phyloP scores from a whole-genome alignment of 441 rosid genomes.

The Populus trichocarpa region DNA sequence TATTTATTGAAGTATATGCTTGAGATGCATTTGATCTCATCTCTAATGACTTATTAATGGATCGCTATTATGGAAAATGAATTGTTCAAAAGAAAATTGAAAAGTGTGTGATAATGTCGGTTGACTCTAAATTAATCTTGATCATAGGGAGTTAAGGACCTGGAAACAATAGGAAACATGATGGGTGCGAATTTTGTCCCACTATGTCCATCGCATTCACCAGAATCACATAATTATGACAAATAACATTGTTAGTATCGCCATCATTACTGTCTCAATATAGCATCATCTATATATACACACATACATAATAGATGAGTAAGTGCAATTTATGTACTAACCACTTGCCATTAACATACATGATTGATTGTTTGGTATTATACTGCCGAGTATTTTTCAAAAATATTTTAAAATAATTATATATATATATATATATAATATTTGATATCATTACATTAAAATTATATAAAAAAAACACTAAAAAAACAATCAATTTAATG shows the following conservation, averaged over 20 bases:
- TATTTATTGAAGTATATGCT: background rate
- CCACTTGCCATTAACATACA: too few relatives aligned
- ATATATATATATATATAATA: too few relatives aligned
- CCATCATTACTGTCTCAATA: background rate
- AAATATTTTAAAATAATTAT: too few relatives aligned
- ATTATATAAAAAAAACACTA: too few relatives aligned
- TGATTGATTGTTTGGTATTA: too few relatives aligned
- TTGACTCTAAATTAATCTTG: too few relatives aligned
- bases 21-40: background rate
- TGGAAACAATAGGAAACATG: background rate
- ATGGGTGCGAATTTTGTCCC: background rate
- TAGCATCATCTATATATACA: background rate
- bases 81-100: too few relatives aligned
- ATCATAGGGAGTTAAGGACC: background rate
- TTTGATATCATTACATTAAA: too few relatives aligned
- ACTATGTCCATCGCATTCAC: background rate
- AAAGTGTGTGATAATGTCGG: background rate
- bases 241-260: background rate
- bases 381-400: background rate
- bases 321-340: background rate
- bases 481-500: too few relatives aligned
- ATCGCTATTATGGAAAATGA: background rate
- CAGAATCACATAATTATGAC: background rate
- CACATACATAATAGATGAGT: background rate
- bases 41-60: background rate